Evolutionary conservation across 257 asterid species (phyloP).

Genomic region (Rehmannia glutinosa): DNA sequence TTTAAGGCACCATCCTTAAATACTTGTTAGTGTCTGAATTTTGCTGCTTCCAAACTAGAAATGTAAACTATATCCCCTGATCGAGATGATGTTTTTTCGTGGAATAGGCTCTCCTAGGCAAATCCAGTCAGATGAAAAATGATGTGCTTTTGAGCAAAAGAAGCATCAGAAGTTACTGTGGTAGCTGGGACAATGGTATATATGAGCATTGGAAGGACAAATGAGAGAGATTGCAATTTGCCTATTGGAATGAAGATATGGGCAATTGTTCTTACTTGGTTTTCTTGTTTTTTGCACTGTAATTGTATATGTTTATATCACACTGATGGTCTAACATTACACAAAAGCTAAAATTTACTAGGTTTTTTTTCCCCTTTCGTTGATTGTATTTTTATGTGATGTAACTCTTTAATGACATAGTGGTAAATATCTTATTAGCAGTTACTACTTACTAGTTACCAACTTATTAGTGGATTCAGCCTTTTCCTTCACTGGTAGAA

Average conservation of each 20-base stretch:
- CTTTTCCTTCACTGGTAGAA: too few species aligned
- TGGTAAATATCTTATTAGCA: too few species aligned
- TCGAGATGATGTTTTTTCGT: too few species aligned
- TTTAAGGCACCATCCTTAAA: not conserved
- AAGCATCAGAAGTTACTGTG: not conserved
- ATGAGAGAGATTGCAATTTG: conserved; percentile 15
- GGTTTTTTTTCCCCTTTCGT: not conserved
- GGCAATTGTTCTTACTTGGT: not conserved
- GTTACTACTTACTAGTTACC: too few species aligned
- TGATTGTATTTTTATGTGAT: too few species aligned
- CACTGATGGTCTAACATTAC: not conserved
- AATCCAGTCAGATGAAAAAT: conserved; percentile 7
- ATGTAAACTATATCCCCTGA: too few species aligned
- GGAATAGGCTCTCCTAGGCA: conserved; percentile 30
- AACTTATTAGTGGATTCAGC: too few species aligned
- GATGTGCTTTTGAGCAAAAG: not conserved
- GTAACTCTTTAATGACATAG: too few species aligned
- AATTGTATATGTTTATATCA: not conserved
- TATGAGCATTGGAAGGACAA: too few species aligned
- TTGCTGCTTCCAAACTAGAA: too few species aligned
- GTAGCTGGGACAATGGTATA: not conserved
- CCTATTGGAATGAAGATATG: not conserved
- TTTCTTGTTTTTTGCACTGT: too few species aligned
- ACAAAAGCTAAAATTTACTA: not conserved
- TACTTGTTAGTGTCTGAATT: not conserved